A percentile compares a stretch with the other conserved stretches of the same genome.
These are phyloP conservation scores for Pleurotus giganteus DNA, from an alignment of 768 basidiomycete species.

Conservation along the genomic window DNA sequence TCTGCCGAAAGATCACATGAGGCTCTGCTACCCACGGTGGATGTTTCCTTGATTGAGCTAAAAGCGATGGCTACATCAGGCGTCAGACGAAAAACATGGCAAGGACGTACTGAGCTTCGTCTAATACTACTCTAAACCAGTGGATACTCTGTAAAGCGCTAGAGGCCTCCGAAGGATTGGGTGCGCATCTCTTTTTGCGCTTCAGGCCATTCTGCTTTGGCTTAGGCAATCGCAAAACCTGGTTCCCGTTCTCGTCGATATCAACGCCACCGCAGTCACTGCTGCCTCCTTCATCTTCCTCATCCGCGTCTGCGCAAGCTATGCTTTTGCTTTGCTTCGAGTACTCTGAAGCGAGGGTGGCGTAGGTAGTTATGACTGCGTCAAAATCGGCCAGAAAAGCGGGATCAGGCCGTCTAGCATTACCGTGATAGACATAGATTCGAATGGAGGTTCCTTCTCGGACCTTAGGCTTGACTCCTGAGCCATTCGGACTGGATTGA, in stretches of 20 bases:
- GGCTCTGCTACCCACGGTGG: constrained; percentile 91
- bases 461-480: constrained; percentile 31
- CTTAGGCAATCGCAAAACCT: constrained; percentile 56
- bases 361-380: constrained; percentile 96
- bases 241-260: constrained; percentile 66
- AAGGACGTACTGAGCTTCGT: constrained; percentile 89
- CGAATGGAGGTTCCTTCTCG: constrained; percentile 57
- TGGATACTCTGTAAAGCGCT: constrained; percentile 92
- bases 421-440: constrained; percentile 96
- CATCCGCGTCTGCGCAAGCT: constrained; percentile 53
- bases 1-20: constrained; percentile 95
- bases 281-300: constrained; percentile 66
- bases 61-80: constrained; percentile 4
- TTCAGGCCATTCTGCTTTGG: constrained; percentile 68
- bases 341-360: constrained; percentile 92
- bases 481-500: constrained; percentile 25
- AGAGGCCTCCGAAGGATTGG: constrained; percentile 39
- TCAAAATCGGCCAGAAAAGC: constrained; percentile 90
- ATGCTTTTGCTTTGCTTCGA: constrained; percentile 81
- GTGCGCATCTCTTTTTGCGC: constrained; percentile 52
- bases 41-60: constrained; percentile 95
- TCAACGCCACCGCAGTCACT: constrained; percentile 63
- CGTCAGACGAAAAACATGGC: background rate
- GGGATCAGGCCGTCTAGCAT: constrained; percentile 83
- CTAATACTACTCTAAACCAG: constrained; percentile 94